Percentiles rank a stretch among this genome's conserved stretches.
Evolutionary conservation across 2,329 filamentous ascomycete species (phyloP).

Genomic region (Drechslera avenae): DNA sequence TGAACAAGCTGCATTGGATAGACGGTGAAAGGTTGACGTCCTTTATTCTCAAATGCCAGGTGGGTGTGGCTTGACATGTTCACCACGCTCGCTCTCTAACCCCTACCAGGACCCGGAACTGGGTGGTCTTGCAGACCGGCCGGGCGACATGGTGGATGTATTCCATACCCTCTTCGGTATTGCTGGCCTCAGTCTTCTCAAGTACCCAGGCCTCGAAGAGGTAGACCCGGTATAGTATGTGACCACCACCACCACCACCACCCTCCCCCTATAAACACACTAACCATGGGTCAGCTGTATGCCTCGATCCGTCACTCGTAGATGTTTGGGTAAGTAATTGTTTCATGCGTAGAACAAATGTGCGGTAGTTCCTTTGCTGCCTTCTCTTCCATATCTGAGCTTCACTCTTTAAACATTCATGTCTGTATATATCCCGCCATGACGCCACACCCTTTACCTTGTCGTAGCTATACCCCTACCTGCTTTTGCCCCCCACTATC

Average conservation of each 20-base stretch:
- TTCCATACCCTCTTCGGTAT: constrained; percentile 93
- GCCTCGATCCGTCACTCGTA: constrained; percentile 46
- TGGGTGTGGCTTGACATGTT: constrained; percentile 38
- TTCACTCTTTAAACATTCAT: background rate
- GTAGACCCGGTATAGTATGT: constrained; percentile 86
- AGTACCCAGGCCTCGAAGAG: constrained; percentile 74
- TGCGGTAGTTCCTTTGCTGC: background rate
- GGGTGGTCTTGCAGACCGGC: constrained; percentile 87
- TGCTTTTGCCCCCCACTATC: constrained; percentile 64
- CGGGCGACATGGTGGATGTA: constrained; percentile 94
- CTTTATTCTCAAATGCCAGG: constrained; percentile 88
- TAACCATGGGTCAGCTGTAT: constrained; percentile 43
- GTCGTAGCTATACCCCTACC: background rate
- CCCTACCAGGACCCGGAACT: constrained; percentile 67
- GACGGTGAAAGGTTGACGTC: constrained; percentile 75
- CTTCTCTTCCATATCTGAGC: background rate
- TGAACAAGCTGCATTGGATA: constrained; percentile 89
- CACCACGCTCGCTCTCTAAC: background rate
- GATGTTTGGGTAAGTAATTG: constrained; percentile 34
- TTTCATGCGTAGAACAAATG: background rate
- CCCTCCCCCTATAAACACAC: background rate
- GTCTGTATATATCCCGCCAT: background rate
- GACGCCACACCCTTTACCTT: background rate
- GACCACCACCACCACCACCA: background rate
- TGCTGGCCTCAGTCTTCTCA: constrained; percentile 83